Evolutionary conservation across 129 eudicot genomes (phyloP).

Genomic region (Kitagawia praeruptora): DNA sequence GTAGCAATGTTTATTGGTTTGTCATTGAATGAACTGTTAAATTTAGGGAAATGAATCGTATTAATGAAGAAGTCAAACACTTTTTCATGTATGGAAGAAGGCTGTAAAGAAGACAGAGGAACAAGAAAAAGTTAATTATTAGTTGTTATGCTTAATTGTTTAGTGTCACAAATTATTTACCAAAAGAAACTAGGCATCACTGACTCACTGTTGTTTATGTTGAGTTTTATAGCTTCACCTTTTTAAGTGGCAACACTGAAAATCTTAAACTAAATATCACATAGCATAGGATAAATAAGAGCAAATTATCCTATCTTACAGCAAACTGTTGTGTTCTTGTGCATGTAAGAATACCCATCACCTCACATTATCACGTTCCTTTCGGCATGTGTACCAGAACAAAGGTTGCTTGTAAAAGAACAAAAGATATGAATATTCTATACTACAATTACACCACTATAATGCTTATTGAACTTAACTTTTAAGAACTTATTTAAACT

Average conservation of each 20-base stretch:
- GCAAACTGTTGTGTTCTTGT: background rate
- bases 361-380: background rate
- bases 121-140: background rate
- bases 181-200: background rate
- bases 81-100: background rate
- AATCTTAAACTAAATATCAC: background rate
- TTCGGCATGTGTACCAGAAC: background rate
- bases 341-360: background rate
- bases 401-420: background rate
- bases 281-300: background rate
- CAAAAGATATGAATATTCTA: background rate
- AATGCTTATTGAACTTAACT: background rate
- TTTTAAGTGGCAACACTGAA: background rate
- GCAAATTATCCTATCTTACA: background rate
- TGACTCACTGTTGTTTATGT: conserved; percentile 1
- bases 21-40: conserved; percentile 79
- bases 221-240: background rate
- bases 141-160: background rate
- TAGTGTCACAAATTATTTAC: background rate
- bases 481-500: background rate
- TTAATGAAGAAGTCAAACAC: conserved; percentile 2
- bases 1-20: conserved; percentile 55
- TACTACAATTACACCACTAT: background rate
- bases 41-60: background rate
- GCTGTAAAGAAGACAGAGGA: background rate